Conservation (phyloP, 176 grass and related monocot genomes). For the Raddia guianensis region DNA sequence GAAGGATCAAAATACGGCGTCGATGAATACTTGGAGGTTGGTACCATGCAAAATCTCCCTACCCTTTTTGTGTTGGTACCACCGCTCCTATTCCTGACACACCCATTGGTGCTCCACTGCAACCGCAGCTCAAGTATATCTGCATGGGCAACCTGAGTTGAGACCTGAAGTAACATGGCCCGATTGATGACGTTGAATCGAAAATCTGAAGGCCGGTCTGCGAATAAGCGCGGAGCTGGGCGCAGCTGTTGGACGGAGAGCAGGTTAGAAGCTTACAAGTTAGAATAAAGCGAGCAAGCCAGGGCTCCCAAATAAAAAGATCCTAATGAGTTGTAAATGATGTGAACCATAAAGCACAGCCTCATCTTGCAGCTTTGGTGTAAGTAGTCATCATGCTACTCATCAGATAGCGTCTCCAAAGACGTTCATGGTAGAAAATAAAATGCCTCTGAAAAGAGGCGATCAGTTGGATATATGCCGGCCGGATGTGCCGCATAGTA, state of each 20-base stretch:
- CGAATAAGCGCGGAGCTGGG: neutral
- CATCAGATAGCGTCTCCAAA: slow-evolving; percentile 4
- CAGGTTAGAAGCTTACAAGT: neutral
- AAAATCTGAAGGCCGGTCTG: neutral
- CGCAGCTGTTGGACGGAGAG: neutral
- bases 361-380: neutral
- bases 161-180: slow-evolving; percentile 1
- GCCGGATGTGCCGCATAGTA: no score
- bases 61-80: neutral
- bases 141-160: slow-evolving; percentile 83
- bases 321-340: slow-evolving; percentile 48
- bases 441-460: no score
- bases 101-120: neutral
- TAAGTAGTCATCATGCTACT: slow-evolving; percentile 1
- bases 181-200: neutral
- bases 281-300: slow-evolving; percentile 32
- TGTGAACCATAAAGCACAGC: slow-evolving; percentile 21
- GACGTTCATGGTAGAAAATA: neutral
- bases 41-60: slow-evolving; percentile 19
- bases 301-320: slow-evolving; percentile 26
- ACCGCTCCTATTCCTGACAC: neutral
- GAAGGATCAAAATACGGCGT: slow-evolving; percentile 96
- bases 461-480: no score
- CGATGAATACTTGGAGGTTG: slow-evolving; percentile 87
- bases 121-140: slow-evolving; percentile 88